Evolutionary conservation across 163 green algal species (phyloP), one percentile per base, ranked within the genome.

Genomic region (Prototheca stagnorum): DNA sequence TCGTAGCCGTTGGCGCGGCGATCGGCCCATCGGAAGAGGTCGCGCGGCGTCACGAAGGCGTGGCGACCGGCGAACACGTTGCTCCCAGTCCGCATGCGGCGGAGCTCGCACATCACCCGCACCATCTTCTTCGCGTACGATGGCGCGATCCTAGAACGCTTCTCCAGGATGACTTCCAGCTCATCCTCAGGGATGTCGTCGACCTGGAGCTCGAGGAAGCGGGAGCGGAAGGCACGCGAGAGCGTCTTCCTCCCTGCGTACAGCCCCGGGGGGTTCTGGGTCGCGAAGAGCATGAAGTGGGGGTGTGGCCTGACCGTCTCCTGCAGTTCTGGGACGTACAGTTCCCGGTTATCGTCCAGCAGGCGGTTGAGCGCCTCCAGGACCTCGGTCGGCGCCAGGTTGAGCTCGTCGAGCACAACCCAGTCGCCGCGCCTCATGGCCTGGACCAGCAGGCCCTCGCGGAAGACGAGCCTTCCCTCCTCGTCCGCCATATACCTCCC

Each of bases 281-380:
- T 99, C 4, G 90, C 90, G 68, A 99, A 99, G 3, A 99, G 83
- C 83, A 97, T 90, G 69, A 99, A 99, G 73, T 93, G 78, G 0
- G 90, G 77, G 72, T 97, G 86, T 3, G 90, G 90, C 16, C 64
- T 68, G 19, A 99, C 74, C 20, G 74, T 78, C 71, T 94, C 82
- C 48, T 92, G 75, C 25, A 96, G 70, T 73, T 99, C 90, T 0
- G 90, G 86, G 21, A 99, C 78, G 58, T 88, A 94, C 45, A 99
- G 77, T 74, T 97, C 88, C 3, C 86, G 67, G 65, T 97, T 96
- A 66, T 96, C 88, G 60, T 97, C 90, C 45, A 99, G 75, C 59
- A 99, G 75, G 49, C 81, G 77, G 72, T 99, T 99, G 44, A 99
- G 76, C 17, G 90, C 90, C 67, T 99, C 90, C 48, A 99, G 73